phyloP scores from a whole-genome alignment of 208 protist species.

The Trypanosoma mega region DNA sequence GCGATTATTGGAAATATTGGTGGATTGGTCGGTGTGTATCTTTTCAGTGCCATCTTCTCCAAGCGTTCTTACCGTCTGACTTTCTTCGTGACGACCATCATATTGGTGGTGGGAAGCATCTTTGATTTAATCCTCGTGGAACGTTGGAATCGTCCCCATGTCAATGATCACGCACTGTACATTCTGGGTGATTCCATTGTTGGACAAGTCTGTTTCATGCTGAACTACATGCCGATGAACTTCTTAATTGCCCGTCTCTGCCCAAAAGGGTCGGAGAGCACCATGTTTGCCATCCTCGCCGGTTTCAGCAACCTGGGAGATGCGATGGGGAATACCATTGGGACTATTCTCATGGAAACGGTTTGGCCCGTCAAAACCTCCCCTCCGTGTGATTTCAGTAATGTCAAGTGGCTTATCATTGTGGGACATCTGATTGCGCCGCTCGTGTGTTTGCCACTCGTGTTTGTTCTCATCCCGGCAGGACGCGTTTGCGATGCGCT shows the following conservation, averaged over 20 bases:
- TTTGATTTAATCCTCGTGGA: conserved; percentile 27
- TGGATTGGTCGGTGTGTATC: conserved; percentile 32
- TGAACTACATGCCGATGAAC: conserved; percentile 28
- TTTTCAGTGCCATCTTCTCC: conserved; percentile 45
- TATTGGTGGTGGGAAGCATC: conserved; percentile 12
- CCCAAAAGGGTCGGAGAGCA: conserved; percentile 22
- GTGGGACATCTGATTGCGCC: conserved; percentile 31
- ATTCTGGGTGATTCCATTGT: conserved; percentile 29
- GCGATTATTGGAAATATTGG: conserved; percentile 34
- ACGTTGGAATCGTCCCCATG: conserved; percentile 28
- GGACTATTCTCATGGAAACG: conserved; percentile 24
- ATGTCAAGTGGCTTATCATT: conserved; percentile 35
- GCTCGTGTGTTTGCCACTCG: conserved; percentile 34
- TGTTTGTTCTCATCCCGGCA: conserved; percentile 29
- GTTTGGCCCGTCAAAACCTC: conserved; percentile 26
- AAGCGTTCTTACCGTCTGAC: conserved; percentile 44
- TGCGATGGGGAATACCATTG: conserved; percentile 18
- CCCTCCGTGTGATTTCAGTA: conserved; percentile 38
- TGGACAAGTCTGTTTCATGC: conserved; percentile 13
- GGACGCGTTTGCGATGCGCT: conserved; percentile 12
- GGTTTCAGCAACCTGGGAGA: conserved; percentile 28
- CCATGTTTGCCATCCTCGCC: conserved; percentile 30
- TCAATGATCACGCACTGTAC: conserved; percentile 23
- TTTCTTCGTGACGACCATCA: conserved; percentile 27
- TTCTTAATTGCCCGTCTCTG: conserved; percentile 22